These are phyloP conservation scores for Globisporangium carolinianum DNA, from an alignment of 352 stramenopile species.

Conservation along the genomic window DNA sequence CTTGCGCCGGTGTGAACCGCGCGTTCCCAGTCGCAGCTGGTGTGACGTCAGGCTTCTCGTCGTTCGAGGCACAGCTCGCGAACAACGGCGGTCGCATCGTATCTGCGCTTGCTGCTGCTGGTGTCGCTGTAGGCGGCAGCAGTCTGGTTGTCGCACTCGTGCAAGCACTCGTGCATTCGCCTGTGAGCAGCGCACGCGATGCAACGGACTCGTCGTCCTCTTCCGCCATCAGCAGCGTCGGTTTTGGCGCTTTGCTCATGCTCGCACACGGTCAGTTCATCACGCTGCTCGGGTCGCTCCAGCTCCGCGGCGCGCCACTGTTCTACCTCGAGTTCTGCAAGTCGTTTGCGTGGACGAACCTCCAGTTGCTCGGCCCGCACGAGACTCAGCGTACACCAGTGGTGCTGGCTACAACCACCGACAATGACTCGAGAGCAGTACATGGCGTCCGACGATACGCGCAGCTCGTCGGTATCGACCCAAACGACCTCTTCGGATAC, in stretches of 20 bases:
- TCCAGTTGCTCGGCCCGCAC: slow-evolving; percentile 28
- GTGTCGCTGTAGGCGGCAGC: slow-evolving; percentile 22
- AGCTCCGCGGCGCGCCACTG: slow-evolving; percentile 27
- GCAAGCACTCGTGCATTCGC: slow-evolving; percentile 6
- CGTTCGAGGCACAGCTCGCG: slow-evolving; percentile 31
- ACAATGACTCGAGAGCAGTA: not conserved
- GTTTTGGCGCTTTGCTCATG: slow-evolving; percentile 36
- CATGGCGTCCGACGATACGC: slow-evolving; percentile 32
- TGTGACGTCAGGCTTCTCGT: slow-evolving; percentile 20
- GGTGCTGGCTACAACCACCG: not conserved
- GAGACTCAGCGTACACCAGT: not conserved
- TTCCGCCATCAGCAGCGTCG: slow-evolving; percentile 5
- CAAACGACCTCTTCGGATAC: slow-evolving; percentile 46
- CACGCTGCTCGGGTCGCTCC: slow-evolving; percentile 33
- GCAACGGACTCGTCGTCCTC: slow-evolving; percentile 11
- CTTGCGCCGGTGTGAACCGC: slow-evolving; percentile 38
- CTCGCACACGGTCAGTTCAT: slow-evolving; percentile 44
- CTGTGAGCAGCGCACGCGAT: slow-evolving; percentile 3
- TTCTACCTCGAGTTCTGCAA: slow-evolving; percentile 43
- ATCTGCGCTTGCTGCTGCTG: slow-evolving; percentile 18
- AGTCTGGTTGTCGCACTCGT: slow-evolving; percentile 18
- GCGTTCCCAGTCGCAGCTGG: slow-evolving; percentile 30
- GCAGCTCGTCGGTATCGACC: slow-evolving; percentile 24
- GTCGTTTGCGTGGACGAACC: slow-evolving; percentile 48
- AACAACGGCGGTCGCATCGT: slow-evolving; percentile 32